Conservation (phyloP, 345 rosid genomes). For the Lepidium sativum region DNA sequence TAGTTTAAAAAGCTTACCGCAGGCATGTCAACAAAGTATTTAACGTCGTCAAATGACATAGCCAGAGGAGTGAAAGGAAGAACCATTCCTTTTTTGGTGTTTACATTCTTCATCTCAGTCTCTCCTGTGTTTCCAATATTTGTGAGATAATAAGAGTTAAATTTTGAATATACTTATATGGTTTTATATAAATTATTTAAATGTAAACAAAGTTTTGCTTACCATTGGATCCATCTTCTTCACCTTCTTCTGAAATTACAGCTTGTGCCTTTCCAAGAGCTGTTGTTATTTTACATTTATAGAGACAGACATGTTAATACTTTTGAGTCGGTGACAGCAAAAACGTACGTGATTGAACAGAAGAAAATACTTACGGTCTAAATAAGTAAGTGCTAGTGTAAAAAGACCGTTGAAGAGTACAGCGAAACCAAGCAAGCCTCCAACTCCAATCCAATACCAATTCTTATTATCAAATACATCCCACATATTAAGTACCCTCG, state of each 20-base stretch:
- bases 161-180: background rate
- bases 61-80: conserved; percentile 77
- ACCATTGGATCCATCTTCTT: conserved; percentile 4
- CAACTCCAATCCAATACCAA: conserved; percentile 88
- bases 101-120: conserved; percentile 29
- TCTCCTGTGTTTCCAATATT: conserved; percentile 34
- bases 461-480: conserved; percentile 43
- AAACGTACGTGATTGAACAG: background rate
- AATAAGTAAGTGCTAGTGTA: conserved; percentile 59
- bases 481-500: conserved; percentile 41
- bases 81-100: conserved; percentile 65
- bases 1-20: conserved; percentile 32
- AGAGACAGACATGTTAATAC: background rate
- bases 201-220: background rate
- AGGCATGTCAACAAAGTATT: conserved; percentile 76
- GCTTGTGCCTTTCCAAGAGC: conserved; percentile 78
- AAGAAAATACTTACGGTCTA: conserved; percentile 48
- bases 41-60: conserved; percentile 63
- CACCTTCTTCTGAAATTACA: conserved; percentile 46
- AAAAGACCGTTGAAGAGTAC: conserved; percentile 67
- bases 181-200: background rate
- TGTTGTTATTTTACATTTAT: conserved; percentile 13
- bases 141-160: background rate
- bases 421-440: conserved; percentile 50
- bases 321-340: background rate